Evolutionary conservation across 345 rosid species (phyloP).

Genomic region (Euphorbia peplus): DNA sequence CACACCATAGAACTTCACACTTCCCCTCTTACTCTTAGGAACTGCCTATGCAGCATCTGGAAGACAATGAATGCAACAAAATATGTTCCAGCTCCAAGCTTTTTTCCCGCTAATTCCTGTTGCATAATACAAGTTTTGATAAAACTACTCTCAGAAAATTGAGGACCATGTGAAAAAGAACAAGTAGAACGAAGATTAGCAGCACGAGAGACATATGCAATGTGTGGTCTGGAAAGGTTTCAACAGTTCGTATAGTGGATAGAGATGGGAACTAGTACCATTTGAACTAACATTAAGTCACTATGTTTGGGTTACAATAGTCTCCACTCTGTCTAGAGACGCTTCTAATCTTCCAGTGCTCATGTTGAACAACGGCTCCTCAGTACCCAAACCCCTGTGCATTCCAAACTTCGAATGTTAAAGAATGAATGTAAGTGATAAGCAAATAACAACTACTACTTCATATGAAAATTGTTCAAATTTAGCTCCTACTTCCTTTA

Average conservation of each 20-base stretch:
- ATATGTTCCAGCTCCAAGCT: background rate
- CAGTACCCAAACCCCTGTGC: constrained; percentile 72
- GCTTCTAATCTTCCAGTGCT: constrained; percentile 75
- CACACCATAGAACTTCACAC: no score
- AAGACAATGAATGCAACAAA: background rate
- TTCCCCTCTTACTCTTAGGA: no score
- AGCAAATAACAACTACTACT: background rate
- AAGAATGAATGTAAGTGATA: background rate
- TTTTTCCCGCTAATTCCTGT: constrained; percentile 3
- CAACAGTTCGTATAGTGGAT: background rate
- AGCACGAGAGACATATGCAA: background rate
- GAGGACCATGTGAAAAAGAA: background rate
- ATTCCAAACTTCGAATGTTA: constrained; percentile 23
- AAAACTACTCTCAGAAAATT: background rate
- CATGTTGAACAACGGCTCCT: constrained; percentile 81
- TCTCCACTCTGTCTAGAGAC: constrained; percentile 80
- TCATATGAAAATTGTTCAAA: background rate
- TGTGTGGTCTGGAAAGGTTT: background rate
- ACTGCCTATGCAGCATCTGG: no score
- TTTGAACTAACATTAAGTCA: constrained; percentile 1
- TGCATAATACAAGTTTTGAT: constrained; percentile 8
- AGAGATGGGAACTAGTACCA: background rate
- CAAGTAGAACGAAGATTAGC: background rate
- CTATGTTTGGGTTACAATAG: constrained; percentile 52
- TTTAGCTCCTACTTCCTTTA: constrained; percentile 10